Percentiles rank a stretch among this genome's conserved stretches.
Conservation (phyloP, 176 grass and related monocot genomes). For the Elymus sibiricus region DNA sequence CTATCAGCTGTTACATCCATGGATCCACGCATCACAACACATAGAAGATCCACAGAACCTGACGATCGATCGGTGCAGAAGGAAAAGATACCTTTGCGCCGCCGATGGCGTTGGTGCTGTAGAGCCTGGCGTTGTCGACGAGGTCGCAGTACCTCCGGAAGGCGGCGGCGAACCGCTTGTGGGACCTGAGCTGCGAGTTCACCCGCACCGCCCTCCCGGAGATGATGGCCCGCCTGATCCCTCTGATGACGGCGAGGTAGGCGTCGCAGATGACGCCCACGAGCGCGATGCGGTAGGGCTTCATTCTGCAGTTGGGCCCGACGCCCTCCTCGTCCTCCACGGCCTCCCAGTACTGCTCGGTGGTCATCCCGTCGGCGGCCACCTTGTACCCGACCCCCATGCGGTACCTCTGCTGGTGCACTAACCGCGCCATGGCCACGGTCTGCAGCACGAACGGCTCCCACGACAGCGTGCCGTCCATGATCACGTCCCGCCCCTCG, state of each 20-base stretch:
- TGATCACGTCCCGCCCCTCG: slow-evolving; percentile 92
- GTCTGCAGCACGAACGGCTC: slow-evolving; percentile 92
- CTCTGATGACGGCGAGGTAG: slow-evolving; percentile 85
- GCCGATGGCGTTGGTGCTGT: slow-evolving; percentile 73
- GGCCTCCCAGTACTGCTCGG: slow-evolving; percentile 90
- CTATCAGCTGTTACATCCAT: slow-evolving; percentile 54
- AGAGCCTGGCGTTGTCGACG: slow-evolving; percentile 81
- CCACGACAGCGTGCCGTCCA: slow-evolving; percentile 97
- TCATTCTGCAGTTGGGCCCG: slow-evolving; percentile 12
- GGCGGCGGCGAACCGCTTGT: slow-evolving; percentile 77
- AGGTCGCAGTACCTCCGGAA: slow-evolving; percentile 79
- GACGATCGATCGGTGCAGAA: background rate
- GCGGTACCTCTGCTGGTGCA: slow-evolving; percentile 83
- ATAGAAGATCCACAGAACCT: background rate
- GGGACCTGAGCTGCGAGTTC: slow-evolving; percentile 85
- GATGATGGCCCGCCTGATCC: slow-evolving; percentile 88
- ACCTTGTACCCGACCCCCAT: slow-evolving; percentile 95
- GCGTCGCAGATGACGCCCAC: slow-evolving; percentile 84
- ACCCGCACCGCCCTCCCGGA: slow-evolving; percentile 81
- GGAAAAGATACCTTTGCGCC: slow-evolving; percentile 52
- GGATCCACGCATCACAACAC: no score
- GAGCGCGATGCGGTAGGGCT: slow-evolving; percentile 88
- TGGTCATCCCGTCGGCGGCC: slow-evolving; percentile 48
- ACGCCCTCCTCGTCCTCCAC: slow-evolving; percentile 2
- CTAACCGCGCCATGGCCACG: slow-evolving; percentile 67